phyloP scores from a whole-genome alignment of 495 filamentous ascomycete genomes.

The Podospora anserina region DNA sequence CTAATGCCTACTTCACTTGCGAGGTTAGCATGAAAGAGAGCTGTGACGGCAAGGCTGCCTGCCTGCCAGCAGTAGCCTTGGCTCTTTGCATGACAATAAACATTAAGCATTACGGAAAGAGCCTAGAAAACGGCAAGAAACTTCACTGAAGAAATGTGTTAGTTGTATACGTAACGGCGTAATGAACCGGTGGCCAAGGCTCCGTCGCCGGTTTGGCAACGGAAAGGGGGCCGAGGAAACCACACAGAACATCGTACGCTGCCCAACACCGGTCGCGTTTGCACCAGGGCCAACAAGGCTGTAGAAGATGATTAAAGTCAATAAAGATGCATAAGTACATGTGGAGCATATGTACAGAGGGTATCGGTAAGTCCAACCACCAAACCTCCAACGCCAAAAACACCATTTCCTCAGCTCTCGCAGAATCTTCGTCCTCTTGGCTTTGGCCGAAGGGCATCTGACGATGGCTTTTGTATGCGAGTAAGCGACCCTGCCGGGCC shows the following conservation, averaged over 20 bases:
- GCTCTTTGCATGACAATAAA: too few species aligned
- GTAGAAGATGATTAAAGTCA: constrained; percentile 15
- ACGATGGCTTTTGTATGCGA: constrained; percentile 40
- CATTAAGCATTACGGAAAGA: too few species aligned
- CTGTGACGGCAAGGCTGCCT: too few species aligned
- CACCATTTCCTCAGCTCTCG: constrained; percentile 23
- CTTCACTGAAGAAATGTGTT: too few species aligned
- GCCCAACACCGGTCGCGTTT: constrained; percentile 7
- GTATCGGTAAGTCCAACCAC: constrained; percentile 29
- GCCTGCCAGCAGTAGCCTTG: too few species aligned
- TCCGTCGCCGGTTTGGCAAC: background rate
- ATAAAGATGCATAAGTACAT: constrained; percentile 28
- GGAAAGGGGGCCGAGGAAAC: background rate
- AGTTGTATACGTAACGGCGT: too few species aligned
- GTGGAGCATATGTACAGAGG: constrained; percentile 31
- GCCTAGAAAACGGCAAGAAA: too few species aligned
- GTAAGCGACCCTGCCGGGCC: constrained; percentile 35
- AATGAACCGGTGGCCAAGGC: too few species aligned
- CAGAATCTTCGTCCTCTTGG: constrained; percentile 34
- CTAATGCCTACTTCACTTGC: too few species aligned
- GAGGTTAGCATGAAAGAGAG: too few species aligned
- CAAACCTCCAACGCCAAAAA: constrained; percentile 29
- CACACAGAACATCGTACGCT: background rate
- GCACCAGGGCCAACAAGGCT: constrained; percentile 2
- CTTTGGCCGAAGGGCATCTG: constrained; percentile 34